Percentiles rank a stretch among this genome's conserved stretches.
These are phyloP conservation scores for Tricholoma saponaceum DNA, from an alignment of 768 basidiomycete species.

Conservation along the genomic window DNA sequence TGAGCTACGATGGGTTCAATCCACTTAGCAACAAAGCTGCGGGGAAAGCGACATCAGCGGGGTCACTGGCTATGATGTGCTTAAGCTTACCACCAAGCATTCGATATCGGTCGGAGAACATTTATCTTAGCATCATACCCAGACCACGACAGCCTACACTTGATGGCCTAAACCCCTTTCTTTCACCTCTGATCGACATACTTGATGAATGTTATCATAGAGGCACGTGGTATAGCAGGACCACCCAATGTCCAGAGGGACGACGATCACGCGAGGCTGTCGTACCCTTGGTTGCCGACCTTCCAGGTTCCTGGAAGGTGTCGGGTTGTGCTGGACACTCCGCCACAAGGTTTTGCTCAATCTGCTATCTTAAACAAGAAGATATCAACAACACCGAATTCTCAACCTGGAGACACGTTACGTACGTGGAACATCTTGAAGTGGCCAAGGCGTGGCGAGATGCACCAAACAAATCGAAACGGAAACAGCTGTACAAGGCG, in stretches of 20 bases:
- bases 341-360: background rate
- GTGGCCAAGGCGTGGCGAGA: background rate
- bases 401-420: background rate
- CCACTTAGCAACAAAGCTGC: constrained; percentile 19
- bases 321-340: background rate
- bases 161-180: constrained; percentile 17
- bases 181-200: constrained; percentile 21
- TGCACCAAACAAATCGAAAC: background rate
- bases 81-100: constrained; percentile 28
- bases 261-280: background rate
- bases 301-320: background rate
- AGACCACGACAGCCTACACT: constrained; percentile 27
- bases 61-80: constrained; percentile 28
- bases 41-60: constrained; percentile 21
- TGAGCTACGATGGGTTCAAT: constrained; percentile 33
- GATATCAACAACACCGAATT: background rate
- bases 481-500: background rate
- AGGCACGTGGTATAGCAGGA: too few relatives aligned
- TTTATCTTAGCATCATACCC: constrained; percentile 30
- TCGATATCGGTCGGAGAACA: constrained; percentile 25
- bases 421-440: background rate
- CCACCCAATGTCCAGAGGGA: too few relatives aligned
- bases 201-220: too few relatives aligned
- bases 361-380: too few relatives aligned
- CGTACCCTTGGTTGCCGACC: background rate